A percentile compares a stretch with the other conserved stretches of the same genome.
Conservation (phyloP, 352 stramenopile genomes). For the Phytophthora pini region DNA sequence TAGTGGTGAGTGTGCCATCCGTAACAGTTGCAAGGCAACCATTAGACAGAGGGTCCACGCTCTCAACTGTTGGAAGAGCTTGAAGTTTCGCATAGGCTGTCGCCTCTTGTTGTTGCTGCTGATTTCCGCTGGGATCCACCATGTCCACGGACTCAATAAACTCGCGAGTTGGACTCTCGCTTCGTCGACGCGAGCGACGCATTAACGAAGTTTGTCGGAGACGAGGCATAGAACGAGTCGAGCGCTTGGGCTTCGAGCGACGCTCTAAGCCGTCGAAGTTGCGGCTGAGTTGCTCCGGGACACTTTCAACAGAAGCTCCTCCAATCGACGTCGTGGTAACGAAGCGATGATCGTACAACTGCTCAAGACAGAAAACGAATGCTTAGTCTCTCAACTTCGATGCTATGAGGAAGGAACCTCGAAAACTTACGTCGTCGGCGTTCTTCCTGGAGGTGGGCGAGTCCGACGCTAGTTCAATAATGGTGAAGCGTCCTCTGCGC, state of each 20-base stretch:
- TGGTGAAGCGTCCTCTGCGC: constrained; percentile 84
- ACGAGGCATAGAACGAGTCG: constrained; percentile 47
- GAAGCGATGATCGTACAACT: constrained; percentile 52
- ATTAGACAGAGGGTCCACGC: constrained; percentile 13
- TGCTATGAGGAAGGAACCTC: no score
- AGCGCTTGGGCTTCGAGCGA: constrained; percentile 39
- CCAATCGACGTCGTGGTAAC: constrained; percentile 59
- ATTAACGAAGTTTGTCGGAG: constrained; percentile 30
- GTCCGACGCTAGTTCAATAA: constrained; percentile 79
- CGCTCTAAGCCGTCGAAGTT: constrained; percentile 30
- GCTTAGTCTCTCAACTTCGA: constrained; percentile 7
- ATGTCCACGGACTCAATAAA: constrained; percentile 27
- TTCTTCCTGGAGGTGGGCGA: constrained; percentile 60
- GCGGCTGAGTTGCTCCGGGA: constrained; percentile 32
- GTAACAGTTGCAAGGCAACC: constrained; percentile 5
- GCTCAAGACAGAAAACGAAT: constrained; percentile 8
- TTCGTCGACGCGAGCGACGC: constrained; percentile 49
- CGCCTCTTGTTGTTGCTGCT: constrained; percentile 34
- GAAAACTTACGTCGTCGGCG: constrained; percentile 54
- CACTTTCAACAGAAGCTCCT: constrained; percentile 39
- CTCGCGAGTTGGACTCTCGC: constrained; percentile 50
- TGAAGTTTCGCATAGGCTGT: constrained; percentile 16
- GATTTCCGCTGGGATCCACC: constrained; percentile 20
- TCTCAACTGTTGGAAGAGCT: constrained; percentile 15
- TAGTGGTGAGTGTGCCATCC: constrained; percentile 1